These are phyloP conservation scores for Lipomyces yamanashiensis DNA, from an alignment of 805 yeast genomes.

Conservation along the genomic window DNA sequence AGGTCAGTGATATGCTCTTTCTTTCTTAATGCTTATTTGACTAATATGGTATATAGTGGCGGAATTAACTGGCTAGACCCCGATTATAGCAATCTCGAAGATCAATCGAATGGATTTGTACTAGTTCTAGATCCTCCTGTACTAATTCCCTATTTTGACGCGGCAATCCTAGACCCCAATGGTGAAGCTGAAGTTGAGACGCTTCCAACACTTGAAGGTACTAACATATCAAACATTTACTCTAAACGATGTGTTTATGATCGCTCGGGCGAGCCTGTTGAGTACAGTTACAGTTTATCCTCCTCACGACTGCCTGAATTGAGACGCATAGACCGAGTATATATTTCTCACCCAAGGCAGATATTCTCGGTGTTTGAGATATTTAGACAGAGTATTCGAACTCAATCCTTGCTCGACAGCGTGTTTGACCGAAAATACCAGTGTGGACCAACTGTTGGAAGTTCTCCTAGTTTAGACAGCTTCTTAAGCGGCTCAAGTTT, in stretches of 20 bases:
- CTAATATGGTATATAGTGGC: background rate
- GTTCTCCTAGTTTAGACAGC: background rate
- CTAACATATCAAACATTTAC: background rate
- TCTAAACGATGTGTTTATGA: conserved; percentile 19
- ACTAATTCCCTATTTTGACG: conserved; percentile 26
- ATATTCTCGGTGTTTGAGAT: conserved; percentile 25
- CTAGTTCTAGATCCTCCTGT: conserved; percentile 47
- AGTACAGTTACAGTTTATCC: conserved; percentile 16
- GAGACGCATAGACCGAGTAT: conserved; percentile 23
- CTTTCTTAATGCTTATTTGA: background rate
- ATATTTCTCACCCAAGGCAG: conserved; percentile 32
- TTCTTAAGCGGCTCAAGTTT: background rate
- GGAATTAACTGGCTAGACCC: conserved; percentile 29
- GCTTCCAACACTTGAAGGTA: conserved; percentile 12
- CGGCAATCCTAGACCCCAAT: conserved; percentile 32
- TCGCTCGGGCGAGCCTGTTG: conserved; percentile 14
- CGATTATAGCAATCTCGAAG: conserved; percentile 38
- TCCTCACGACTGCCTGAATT: conserved; percentile 17
- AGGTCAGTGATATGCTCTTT: background rate
- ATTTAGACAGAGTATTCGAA: conserved; percentile 27
- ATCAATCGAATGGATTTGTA: conserved; percentile 42
- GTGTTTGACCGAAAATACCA: conserved; percentile 7
- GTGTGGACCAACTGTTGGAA: background rate
- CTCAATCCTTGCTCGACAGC: conserved; percentile 21
- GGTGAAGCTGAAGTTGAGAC: conserved; percentile 22